Evolutionary conservation across 495 filamentous ascomycete species (phyloP).

Genomic region (Daldinia caldariorum): DNA sequence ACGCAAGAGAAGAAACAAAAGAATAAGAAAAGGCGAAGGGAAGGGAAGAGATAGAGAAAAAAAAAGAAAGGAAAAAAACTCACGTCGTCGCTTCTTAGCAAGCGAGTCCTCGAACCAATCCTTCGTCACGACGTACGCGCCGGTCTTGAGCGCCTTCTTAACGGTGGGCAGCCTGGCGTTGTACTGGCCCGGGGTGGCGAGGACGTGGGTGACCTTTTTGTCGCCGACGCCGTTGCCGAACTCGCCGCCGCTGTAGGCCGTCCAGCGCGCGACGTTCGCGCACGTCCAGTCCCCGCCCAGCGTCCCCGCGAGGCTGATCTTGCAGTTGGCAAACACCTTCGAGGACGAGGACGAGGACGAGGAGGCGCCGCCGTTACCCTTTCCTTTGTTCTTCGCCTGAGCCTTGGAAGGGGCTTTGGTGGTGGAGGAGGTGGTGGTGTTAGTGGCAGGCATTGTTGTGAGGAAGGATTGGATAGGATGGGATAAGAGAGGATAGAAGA

Average conservation of each 20-base stretch:
- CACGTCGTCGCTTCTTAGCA: constrained; percentile 4
- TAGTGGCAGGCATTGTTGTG: too few species aligned
- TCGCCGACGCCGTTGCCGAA: constrained; percentile 38
- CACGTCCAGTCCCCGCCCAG: constrained; percentile 47
- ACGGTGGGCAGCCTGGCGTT: constrained; percentile 38
- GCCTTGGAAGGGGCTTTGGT: too few species aligned
- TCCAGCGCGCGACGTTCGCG: constrained; percentile 49
- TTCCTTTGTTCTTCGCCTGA: neutral
- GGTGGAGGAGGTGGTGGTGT: too few species aligned
- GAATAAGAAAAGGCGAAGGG: too few species aligned
- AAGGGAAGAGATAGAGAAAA: too few species aligned
- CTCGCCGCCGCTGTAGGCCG: constrained; percentile 40
- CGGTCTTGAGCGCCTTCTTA: constrained; percentile 33
- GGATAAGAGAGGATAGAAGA: too few species aligned
- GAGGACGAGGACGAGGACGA: constrained; percentile 24
- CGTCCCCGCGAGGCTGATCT: constrained; percentile 46
- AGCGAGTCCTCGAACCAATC: constrained; percentile 57
- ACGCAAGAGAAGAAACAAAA: neutral
- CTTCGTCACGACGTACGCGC: constrained; percentile 45
- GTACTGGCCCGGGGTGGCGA: constrained; percentile 49
- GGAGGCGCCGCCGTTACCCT: neutral
- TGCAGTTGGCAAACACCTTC: constrained; percentile 12
- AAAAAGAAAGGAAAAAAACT: constrained; percentile 1
- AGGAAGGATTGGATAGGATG: too few species aligned
- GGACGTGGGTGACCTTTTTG: constrained; percentile 49